A percentile compares a stretch with the other conserved stretches of the same genome.
Conservation (phyloP, 176 grass and related monocot genomes). For the Lolium multiflorum region DNA sequence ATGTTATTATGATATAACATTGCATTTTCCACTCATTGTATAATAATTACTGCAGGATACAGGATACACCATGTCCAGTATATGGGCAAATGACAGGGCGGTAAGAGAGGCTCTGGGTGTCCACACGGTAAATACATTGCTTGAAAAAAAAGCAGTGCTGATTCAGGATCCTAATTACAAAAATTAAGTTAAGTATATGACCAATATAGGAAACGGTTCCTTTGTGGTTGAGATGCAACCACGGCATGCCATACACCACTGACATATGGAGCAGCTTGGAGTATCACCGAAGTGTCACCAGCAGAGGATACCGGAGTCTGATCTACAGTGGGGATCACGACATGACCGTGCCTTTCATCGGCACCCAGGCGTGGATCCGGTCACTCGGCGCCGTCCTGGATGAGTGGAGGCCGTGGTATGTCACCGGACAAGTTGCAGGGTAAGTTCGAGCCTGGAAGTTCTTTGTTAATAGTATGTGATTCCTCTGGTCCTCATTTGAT, state of each 20-base stretch:
- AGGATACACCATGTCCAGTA: neutral
- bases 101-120: constrained; percentile 2
- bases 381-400: neutral
- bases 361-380: constrained; percentile 21
- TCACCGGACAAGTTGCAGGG: constrained; percentile 12
- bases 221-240: neutral
- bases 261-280: constrained; percentile 2
- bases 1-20: neutral
- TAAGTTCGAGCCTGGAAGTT: neutral
- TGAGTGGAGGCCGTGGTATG: constrained; percentile 9
- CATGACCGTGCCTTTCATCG: constrained; percentile 1
- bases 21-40: neutral
- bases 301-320: constrained; percentile 12
- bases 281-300: neutral
- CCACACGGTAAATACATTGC: neutral
- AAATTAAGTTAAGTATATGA: neutral
- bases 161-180: neutral
- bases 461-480: neutral
- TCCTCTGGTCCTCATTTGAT: too few relatives aligned
- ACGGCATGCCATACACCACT: neutral
- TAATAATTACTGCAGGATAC: neutral
- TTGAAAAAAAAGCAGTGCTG: neutral
- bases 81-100: neutral
- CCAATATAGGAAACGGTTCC: neutral
- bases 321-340: constrained; percentile 4